Percentiles rank a stretch among this genome's conserved stretches.
phyloP scores from a whole-genome alignment of 179 eudicot species.

The Monotropa hypopitys region DNA sequence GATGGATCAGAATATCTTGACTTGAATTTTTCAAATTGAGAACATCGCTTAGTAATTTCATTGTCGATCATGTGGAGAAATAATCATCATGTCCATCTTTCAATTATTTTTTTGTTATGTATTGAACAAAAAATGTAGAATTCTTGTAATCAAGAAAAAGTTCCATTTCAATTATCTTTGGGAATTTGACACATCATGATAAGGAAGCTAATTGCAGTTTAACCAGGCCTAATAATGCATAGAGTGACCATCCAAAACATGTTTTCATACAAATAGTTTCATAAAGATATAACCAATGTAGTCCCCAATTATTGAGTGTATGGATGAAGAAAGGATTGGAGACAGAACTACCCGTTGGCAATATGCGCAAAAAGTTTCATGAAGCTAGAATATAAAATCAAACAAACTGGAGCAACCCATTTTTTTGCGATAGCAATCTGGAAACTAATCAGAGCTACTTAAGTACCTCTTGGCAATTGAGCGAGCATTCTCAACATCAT shows the following conservation, averaged over 20 bases:
- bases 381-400: not conserved
- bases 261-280: not conserved
- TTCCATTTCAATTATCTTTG: too few species aligned
- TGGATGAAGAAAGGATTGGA: too few species aligned
- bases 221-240: not conserved
- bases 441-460: slow-evolving; percentile 2
- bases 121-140: too few species aligned
- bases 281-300: too few species aligned
- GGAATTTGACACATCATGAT: not conserved
- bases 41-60: slow-evolving; percentile 1
- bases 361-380: not conserved
- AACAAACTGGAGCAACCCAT: not conserved
- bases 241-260: not conserved
- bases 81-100: too few species aligned
- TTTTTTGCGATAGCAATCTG: not conserved
- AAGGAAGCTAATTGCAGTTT: not conserved
- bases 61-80: not conserved
- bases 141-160: too few species aligned
- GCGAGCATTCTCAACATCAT: slow-evolving; percentile 83
- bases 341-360: too few species aligned
- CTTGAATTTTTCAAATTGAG: not conserved
- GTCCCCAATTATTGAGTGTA: too few species aligned
- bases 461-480: slow-evolving; percentile 74
- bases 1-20: slow-evolving; percentile 1
- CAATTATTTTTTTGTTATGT: too few species aligned